These are phyloP conservation scores for Hypoxylon sp. DNA, from an alignment of 2,329 filamentous ascomycete genomes.

Conservation along the genomic window DNA sequence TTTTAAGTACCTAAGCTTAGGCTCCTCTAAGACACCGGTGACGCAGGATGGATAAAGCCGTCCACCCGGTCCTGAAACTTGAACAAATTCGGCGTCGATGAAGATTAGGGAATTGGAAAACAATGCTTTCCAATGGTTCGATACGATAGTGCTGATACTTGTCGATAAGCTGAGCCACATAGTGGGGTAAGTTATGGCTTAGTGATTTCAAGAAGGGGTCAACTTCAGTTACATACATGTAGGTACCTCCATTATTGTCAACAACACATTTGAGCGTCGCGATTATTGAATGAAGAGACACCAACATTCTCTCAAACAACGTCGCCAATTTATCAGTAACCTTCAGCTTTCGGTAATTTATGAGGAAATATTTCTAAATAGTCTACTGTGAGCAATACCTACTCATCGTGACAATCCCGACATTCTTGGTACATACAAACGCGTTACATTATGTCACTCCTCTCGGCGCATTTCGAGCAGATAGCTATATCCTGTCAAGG, in stretches of 20 bases:
- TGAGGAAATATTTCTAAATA: neutral
- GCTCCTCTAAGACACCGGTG: conserved; percentile 26
- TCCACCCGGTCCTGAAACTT: conserved; percentile 17
- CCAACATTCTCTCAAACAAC: neutral
- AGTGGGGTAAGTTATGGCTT: conserved; percentile 35
- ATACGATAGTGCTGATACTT: neutral
- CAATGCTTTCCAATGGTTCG: neutral
- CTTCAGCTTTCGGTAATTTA: neutral
- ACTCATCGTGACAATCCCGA: neutral
- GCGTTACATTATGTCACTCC: conserved; percentile 72
- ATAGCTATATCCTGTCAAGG: conserved; percentile 82
- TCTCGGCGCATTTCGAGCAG: conserved; percentile 81
- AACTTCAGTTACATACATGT: neutral
- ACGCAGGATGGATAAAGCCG: conserved; percentile 33
- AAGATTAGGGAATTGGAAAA: conserved; percentile 3
- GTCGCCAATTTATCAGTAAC: neutral
- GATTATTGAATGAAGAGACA: neutral
- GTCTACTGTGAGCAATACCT: neutral
- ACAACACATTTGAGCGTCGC: neutral
- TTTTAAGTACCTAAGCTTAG: conserved; percentile 12
- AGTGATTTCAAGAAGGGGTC: conserved; percentile 7
- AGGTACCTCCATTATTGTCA: conserved; percentile 1
- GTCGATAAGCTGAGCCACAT: conserved; percentile 33
- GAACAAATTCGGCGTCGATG: conserved; percentile 18
- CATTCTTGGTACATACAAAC: conserved; percentile 4